Evolutionary conservation across 1,284 basidiomycete genomes (phyloP).

Genomic region (Termitomyces sp.): DNA sequence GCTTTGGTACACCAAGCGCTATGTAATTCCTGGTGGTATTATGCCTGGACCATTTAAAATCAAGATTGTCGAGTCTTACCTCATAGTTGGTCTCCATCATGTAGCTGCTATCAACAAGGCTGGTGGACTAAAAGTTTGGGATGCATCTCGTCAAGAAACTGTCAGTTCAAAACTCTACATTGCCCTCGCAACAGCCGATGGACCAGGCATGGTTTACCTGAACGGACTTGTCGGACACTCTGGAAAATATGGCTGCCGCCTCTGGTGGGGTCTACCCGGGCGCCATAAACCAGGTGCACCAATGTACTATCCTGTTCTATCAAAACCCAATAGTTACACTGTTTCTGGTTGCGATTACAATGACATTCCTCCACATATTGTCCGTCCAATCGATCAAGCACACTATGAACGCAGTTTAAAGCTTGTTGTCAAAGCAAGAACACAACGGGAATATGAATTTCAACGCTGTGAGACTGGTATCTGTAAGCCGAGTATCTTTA

Average conservation of each 20-base stretch:
- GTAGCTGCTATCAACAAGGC: conserved; percentile 18
- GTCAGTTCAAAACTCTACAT: conserved; percentile 18
- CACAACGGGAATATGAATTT: conserved; percentile 17
- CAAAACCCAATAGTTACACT: conserved; percentile 17
- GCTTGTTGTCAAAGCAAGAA: conserved; percentile 18
- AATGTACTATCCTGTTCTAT: conserved; percentile 22
- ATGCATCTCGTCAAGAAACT: conserved; percentile 17
- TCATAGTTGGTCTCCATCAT: neutral
- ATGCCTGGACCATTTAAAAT: neutral
- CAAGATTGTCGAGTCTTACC: neutral
- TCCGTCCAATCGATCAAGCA: neutral
- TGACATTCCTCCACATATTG: conserved; percentile 12
- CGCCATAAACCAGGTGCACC: conserved; percentile 18
- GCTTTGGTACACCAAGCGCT: neutral
- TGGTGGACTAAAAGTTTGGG: conserved; percentile 27
- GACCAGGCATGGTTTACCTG: conserved; percentile 25
- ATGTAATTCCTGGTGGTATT: neutral
- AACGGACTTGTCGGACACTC: conserved; percentile 31
- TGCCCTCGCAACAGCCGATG: conserved; percentile 28
- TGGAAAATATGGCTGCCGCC: conserved; percentile 27
- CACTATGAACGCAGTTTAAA: conserved; percentile 10
- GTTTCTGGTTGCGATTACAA: conserved; percentile 18
- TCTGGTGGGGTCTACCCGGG: conserved; percentile 24
- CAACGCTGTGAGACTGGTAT: conserved; percentile 19
- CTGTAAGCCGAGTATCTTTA: conserved; percentile 14